Conservation (phyloP, 208 protist genomes). For the Acanthamoeba lenticulata region DNA sequence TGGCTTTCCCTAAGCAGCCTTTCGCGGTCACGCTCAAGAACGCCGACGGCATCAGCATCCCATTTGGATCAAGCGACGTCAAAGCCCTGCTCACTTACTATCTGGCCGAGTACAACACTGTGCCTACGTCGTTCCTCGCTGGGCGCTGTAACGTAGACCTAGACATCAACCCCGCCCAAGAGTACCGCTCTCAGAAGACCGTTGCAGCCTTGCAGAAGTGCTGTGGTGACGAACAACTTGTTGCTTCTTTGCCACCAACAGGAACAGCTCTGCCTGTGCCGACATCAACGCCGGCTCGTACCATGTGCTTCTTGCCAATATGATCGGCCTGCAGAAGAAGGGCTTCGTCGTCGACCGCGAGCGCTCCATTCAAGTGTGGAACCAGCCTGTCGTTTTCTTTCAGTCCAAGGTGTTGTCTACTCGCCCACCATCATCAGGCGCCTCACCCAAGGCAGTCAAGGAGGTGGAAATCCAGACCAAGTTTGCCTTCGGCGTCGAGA, state of each 20-base stretch:
- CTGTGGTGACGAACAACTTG: not conserved
- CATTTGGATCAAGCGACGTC: not conserved
- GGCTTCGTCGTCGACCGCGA: not conserved
- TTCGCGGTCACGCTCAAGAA: not conserved
- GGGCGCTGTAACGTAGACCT: not conserved
- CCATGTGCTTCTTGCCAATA: not conserved
- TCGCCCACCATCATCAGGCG: not conserved
- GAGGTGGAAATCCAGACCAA: not conserved
- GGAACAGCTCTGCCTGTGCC: not conserved
- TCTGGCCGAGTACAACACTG: conserved; percentile 19
- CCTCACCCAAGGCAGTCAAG: not conserved
- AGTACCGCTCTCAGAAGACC: not conserved
- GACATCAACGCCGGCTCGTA: not conserved
- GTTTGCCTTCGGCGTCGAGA: not conserved
- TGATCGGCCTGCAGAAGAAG: not conserved
- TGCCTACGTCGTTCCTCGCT: not conserved
- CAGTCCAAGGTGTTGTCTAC: not conserved
- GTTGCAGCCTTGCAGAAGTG: not conserved
- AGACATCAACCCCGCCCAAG: not conserved
- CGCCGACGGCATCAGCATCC: not conserved
- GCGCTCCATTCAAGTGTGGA: not conserved
- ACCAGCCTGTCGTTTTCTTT: not conserved
- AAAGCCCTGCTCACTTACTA: conserved; percentile 13
- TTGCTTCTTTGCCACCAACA: not conserved
- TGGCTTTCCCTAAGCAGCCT: not conserved